Percentiles rank a stretch among this genome's conserved stretches.
Conservation (phyloP, 768 basidiomycete genomes). For the Agrocybe praecox region DNA sequence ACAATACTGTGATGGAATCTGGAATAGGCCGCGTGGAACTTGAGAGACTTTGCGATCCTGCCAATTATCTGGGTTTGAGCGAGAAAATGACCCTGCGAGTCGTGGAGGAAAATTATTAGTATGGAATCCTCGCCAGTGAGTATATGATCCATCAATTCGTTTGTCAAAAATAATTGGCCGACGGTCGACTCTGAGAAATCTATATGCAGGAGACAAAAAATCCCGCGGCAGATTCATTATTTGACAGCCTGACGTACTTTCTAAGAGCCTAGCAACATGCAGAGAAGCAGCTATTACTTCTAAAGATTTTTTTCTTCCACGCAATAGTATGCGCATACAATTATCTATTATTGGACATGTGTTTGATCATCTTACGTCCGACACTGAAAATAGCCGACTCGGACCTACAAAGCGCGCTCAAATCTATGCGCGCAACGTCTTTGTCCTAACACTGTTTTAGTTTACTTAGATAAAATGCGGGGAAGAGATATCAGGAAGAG, state of each 20-base stretch:
- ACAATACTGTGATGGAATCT: constrained; percentile 26
- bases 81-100: constrained; percentile 30
- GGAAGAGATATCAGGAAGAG: too few relatives aligned
- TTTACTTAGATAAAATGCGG: too few relatives aligned
- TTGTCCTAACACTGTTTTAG: too few relatives aligned
- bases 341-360: neutral
- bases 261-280: too few relatives aligned
- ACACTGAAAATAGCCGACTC: neutral
- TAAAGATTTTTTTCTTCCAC: neutral
- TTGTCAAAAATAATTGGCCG: too few relatives aligned
- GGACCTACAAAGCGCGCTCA: neutral
- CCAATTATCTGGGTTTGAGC: constrained; percentile 39
- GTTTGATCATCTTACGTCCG: neutral
- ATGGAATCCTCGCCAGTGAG: too few relatives aligned
- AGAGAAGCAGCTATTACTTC: neutral
- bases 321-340: neutral
- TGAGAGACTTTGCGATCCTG: constrained; percentile 36
- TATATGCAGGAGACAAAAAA: too few relatives aligned
- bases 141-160: too few relatives aligned
- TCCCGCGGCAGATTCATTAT: too few relatives aligned
- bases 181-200: too few relatives aligned
- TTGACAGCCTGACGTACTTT: too few relatives aligned
- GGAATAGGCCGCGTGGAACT: constrained; percentile 28
- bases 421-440: too few relatives aligned
- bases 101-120: constrained; percentile 3